Evolutionary conservation across 2,329 filamentous ascomycete species (phyloP).

Genomic region (Aspergillus spinulosporus): DNA sequence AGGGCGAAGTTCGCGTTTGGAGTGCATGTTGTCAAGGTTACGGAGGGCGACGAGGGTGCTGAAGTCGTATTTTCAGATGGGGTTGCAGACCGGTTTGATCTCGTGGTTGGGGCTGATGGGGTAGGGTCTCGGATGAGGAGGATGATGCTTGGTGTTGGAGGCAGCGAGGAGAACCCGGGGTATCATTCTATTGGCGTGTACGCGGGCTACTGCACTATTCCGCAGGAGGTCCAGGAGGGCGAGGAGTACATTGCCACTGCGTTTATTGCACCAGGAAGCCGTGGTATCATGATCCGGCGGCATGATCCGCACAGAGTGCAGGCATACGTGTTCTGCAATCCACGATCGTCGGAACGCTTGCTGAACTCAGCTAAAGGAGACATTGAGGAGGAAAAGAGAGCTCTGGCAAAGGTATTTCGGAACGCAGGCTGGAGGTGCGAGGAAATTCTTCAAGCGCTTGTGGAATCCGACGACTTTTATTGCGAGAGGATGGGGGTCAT

Average conservation of each 20-base stretch:
- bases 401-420: slow-evolving; percentile 41
- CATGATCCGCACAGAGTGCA: slow-evolving; percentile 41
- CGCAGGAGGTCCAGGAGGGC: slow-evolving; percentile 25
- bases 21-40: slow-evolving; percentile 27
- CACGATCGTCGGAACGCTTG: slow-evolving; percentile 24
- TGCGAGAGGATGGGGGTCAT: slow-evolving; percentile 48
- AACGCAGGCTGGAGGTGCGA: slow-evolving; percentile 50
- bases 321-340: slow-evolving; percentile 40
- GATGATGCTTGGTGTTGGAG: slow-evolving; percentile 20
- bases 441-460: slow-evolving; percentile 47
- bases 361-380: slow-evolving; percentile 34
- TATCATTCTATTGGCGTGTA: slow-evolving; percentile 27
- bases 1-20: slow-evolving; percentile 36
- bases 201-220: slow-evolving; percentile 42
- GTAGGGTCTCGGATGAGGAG: slow-evolving; percentile 20
- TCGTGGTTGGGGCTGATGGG: slow-evolving; percentile 35
- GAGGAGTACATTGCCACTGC: slow-evolving; percentile 40
- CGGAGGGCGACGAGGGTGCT: slow-evolving; percentile 21
- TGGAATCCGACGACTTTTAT: slow-evolving; percentile 49
- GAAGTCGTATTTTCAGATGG: slow-evolving; percentile 30
- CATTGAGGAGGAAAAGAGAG: slow-evolving; percentile 42
- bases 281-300: slow-evolving; percentile 45
- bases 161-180: slow-evolving; percentile 9
- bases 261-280: slow-evolving; percentile 39
- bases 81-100: slow-evolving; percentile 24